These are phyloP conservation scores for Acacia confusa DNA, from an alignment of 306 rosid genomes.

Conservation along the genomic window DNA sequence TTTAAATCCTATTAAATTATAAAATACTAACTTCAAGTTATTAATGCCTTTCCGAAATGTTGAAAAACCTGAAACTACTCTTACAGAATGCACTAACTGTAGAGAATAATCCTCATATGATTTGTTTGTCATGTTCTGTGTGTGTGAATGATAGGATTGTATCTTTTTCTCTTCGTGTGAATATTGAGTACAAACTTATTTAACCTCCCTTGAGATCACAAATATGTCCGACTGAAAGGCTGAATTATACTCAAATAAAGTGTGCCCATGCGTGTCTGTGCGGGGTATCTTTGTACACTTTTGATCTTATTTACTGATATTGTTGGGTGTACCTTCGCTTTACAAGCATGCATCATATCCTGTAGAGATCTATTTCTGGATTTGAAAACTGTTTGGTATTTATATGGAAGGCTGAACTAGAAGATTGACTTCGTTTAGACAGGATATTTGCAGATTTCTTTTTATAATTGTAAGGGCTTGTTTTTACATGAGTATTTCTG, in stretches of 20 bases:
- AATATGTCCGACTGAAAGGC: not conserved
- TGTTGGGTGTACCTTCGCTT: not conserved
- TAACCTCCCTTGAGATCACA: not conserved
- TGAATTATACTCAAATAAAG: too few species aligned
- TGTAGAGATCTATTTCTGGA: not conserved
- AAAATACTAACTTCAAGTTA: not conserved
- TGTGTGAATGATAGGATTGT: not conserved
- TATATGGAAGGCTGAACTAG: not conserved
- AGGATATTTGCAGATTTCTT: not conserved
- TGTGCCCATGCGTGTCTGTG: too few species aligned
- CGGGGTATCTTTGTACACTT: not conserved
- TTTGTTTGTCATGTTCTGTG: not conserved
- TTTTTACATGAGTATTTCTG: not conserved
- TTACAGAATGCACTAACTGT: not conserved
- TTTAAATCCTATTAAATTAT: not conserved
- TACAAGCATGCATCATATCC: not conserved
- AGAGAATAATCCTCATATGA: not conserved
- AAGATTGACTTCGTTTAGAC: slow-evolving; percentile 10
- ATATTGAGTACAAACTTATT: not conserved
- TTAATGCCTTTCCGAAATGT: not conserved
- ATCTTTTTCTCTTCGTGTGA: not conserved
- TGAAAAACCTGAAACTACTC: not conserved
- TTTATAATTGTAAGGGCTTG: not conserved
- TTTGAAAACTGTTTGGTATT: too few species aligned
- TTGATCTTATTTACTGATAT: not conserved